A percentile compares a stretch with the other conserved stretches of the same genome.
phyloP scores from a whole-genome alignment of 192 early-diverging fungal genomes.

The Gryganskiella cystojenkinii region DNA sequence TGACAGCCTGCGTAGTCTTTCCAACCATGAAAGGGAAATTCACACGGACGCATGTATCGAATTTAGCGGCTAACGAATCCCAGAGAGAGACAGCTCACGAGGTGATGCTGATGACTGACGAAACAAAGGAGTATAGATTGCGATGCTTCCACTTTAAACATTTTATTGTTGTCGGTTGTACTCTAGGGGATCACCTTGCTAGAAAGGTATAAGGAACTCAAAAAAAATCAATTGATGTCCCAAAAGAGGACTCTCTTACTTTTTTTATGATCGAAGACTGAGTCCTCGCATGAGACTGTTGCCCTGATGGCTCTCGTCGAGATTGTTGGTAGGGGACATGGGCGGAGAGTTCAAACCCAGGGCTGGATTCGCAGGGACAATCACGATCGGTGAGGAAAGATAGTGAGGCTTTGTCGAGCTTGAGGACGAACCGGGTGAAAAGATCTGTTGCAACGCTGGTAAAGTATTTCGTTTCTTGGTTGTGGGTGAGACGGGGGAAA shows the following conservation, averaged over 20 bases:
- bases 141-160: no score
- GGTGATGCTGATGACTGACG: no score
- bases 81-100: no score
- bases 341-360: conserved; percentile 35
- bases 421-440: conserved; percentile 10
- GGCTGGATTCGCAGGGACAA: conserved; percentile 27
- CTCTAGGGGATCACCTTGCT: no score
- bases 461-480: conserved; percentile 32
- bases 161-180: no score
- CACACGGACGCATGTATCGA: no score
- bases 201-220: neutral
- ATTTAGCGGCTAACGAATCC: no score
- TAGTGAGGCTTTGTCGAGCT: conserved; percentile 15
- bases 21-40: no score
- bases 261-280: conserved; percentile 25
- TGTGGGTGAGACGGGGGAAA: conserved; percentile 36
- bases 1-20: no score
- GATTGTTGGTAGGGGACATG: conserved; percentile 14
- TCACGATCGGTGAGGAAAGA: conserved; percentile 12
- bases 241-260: neutral
- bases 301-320: neutral
- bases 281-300: conserved; percentile 23
- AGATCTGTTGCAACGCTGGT: conserved; percentile 38
- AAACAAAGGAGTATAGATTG: no score
- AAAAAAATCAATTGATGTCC: neutral